These are phyloP conservation scores for Saccharomycopsis sp. DNA, from an alignment of 805 yeast species.

Conservation along the genomic window DNA sequence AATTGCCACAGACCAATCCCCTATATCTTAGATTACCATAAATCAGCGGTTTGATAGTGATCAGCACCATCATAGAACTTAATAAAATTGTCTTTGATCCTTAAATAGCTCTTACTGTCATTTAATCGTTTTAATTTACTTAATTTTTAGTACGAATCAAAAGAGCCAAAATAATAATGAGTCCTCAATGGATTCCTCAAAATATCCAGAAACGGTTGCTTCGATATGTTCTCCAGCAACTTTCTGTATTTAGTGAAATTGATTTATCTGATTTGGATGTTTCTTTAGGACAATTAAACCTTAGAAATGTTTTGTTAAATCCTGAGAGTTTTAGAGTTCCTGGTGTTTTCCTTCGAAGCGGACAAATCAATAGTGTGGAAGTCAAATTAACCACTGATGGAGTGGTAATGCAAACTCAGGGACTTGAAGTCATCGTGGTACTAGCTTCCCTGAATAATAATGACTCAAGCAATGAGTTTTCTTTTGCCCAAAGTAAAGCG, in stretches of 20 bases:
- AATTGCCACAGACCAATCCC: no score
- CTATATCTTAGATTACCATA: no score
- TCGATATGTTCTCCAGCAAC: conserved; percentile 69
- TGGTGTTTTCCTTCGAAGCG: conserved; percentile 51
- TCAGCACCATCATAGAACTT: no score
- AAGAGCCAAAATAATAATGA: conserved; percentile 2
- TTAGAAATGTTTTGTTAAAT: conserved; percentile 58
- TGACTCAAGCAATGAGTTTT: conserved; percentile 10
- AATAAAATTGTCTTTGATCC: no score
- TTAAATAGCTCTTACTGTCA: no score
- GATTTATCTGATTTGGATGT: conserved; percentile 78
- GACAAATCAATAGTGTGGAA: conserved; percentile 43
- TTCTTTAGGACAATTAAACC: conserved; percentile 49
- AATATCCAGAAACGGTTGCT: conserved; percentile 75
- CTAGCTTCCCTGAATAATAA: neutral
- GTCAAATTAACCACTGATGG: conserved; percentile 62
- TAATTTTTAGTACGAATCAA: no score
- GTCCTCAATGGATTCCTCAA: conserved; percentile 61
- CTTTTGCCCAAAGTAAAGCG: conserved; percentile 12
- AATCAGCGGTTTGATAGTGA: no score
- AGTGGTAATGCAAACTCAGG: conserved; percentile 47
- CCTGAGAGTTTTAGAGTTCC: conserved; percentile 62
- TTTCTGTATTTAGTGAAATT: conserved; percentile 70
- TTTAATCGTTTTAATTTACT: no score
- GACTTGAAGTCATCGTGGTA: conserved; percentile 36